These are phyloP conservation scores for Yarrowia sp. DNA, from an alignment of 805 yeast species.

Conservation along the genomic window DNA sequence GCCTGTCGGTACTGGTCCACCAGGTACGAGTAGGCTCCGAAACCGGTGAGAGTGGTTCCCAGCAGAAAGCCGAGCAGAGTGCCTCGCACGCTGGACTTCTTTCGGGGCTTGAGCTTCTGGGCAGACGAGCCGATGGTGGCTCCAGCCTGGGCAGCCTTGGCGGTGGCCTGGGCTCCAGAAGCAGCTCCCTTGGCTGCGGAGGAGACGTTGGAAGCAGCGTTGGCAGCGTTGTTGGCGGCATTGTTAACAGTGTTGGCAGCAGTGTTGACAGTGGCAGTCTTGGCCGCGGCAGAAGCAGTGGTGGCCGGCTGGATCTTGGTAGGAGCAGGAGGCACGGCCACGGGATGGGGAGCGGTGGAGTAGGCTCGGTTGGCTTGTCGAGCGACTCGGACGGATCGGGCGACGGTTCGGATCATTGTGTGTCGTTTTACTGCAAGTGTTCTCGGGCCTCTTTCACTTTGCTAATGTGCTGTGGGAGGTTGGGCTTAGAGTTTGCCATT, in stretches of 20 bases:
- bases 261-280: neutral
- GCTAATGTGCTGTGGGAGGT: constrained; percentile 15
- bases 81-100: constrained; percentile 27
- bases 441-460: constrained; percentile 17
- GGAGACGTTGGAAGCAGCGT: neutral
- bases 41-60: constrained; percentile 73
- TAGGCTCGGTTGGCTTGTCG: constrained; percentile 11
- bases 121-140: constrained; percentile 18
- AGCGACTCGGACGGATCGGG: constrained; percentile 19
- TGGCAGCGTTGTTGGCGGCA: neutral
- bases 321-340: constrained; percentile 24
- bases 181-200: neutral
- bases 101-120: constrained; percentile 20
- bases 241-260: neutral
- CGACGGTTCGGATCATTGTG: constrained; percentile 22
- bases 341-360: constrained; percentile 24
- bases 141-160: constrained; percentile 22
- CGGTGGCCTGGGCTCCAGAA: constrained; percentile 15
- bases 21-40: constrained; percentile 71
- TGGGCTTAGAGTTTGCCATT: neutral
- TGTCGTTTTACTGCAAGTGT: neutral
- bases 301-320: constrained; percentile 8
- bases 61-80: constrained; percentile 70
- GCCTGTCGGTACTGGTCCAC: constrained; percentile 73
- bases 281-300: neutral